Conservation (phyloP, 768 basidiomycete species). For the Psilocybe subaeruginosa region DNA sequence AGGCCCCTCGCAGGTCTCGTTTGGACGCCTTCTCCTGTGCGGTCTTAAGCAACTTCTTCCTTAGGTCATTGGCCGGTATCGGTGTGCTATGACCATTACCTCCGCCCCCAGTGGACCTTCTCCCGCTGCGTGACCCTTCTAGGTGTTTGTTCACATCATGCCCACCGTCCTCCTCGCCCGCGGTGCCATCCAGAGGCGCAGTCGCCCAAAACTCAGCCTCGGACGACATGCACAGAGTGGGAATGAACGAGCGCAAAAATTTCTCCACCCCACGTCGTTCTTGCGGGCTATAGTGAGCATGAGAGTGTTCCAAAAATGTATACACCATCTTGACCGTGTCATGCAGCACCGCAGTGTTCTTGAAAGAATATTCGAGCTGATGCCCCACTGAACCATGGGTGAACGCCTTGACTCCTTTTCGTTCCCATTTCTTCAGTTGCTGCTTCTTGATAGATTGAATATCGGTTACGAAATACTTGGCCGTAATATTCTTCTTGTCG, state of each 20-base stretch:
- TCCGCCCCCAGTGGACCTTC: slow-evolving; percentile 49
- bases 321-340: slow-evolving; percentile 91
- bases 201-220: slow-evolving; percentile 68
- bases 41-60: slow-evolving; percentile 81
- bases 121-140: slow-evolving; percentile 44
- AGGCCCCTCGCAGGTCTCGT: slow-evolving; percentile 26
- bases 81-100: slow-evolving; percentile 39
- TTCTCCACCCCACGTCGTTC: slow-evolving; percentile 86
- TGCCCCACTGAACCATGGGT: slow-evolving; percentile 53
- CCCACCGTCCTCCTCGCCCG: slow-evolving; percentile 42
- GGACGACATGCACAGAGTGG: slow-evolving; percentile 74
- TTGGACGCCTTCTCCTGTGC: slow-evolving; percentile 58
- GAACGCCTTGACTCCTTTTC: slow-evolving; percentile 39
- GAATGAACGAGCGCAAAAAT: slow-evolving; percentile 85
- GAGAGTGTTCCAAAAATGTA: slow-evolving; percentile 88
- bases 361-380: slow-evolving; percentile 81
- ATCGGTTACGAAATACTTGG: slow-evolving; percentile 80
- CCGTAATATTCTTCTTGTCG: slow-evolving; percentile 91
- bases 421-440: slow-evolving; percentile 48
- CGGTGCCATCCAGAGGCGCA: slow-evolving; percentile 51
- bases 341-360: slow-evolving; percentile 79
- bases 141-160: slow-evolving; percentile 31
- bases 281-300: slow-evolving; percentile 67
- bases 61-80: slow-evolving; percentile 66
- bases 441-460: slow-evolving; percentile 71